phyloP scores from a whole-genome alignment of 1,284 basidiomycete genomes.

The Xerocomus amazonicus region DNA sequence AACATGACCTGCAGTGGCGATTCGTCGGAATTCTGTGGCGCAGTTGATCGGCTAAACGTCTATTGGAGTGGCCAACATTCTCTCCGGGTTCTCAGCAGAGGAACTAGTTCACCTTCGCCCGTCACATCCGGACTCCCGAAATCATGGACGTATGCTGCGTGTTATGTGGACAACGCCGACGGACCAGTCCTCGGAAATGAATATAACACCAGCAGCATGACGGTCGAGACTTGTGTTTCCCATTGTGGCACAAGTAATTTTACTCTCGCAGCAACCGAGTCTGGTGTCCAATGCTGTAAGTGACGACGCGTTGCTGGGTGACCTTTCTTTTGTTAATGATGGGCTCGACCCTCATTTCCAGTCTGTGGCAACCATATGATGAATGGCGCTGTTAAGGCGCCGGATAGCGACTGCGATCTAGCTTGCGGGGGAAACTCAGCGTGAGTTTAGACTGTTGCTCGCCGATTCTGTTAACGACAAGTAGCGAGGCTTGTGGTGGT shows the following conservation, averaged over 20 bases:
- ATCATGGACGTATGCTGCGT: conserved; percentile 43
- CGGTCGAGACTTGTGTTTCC: conserved; percentile 46
- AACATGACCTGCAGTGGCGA: conserved; percentile 62
- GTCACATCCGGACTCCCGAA: conserved; percentile 30
- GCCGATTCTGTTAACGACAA: not conserved
- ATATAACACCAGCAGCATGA: conserved; percentile 32
- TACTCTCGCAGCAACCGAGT: conserved; percentile 46
- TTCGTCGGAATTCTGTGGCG: conserved; percentile 57
- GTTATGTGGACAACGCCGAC: conserved; percentile 46
- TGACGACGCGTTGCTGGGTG: conserved; percentile 6
- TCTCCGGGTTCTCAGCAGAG: not conserved
- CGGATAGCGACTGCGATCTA: conserved; percentile 58
- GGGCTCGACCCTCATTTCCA: conserved; percentile 24
- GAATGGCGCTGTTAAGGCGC: conserved; percentile 52
- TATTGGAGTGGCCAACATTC: conserved; percentile 47
- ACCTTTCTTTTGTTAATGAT: not conserved
- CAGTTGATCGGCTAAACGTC: conserved; percentile 54
- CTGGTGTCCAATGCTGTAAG: conserved; percentile 57
- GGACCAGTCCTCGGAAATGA: conserved; percentile 46
- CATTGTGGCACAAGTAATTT: conserved; percentile 42
- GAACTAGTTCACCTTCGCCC: not conserved
- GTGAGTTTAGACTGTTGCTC: conserved; percentile 32
- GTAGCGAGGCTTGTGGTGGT: conserved; percentile 68
- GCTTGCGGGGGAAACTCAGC: conserved; percentile 58
- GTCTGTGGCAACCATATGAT: conserved; percentile 63